phyloP scores from a whole-genome alignment of 805 yeast species.

The Candida sanyiensis region DNA sequence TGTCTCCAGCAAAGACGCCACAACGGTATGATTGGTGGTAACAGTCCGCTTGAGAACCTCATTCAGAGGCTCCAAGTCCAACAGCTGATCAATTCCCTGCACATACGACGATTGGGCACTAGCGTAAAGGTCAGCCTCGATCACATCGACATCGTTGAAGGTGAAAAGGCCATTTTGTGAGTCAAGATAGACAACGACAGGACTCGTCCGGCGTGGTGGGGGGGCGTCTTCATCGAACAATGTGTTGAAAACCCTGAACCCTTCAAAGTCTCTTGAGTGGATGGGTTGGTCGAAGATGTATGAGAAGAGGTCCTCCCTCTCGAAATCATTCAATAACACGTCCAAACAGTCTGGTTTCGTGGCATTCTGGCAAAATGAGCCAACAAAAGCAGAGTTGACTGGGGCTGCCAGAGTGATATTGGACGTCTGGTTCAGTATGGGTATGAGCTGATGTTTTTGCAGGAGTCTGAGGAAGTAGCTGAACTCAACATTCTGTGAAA shows the following conservation, averaged over 20 bases:
- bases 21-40: neutral
- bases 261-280: conserved; percentile 10
- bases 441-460: conserved; percentile 59
- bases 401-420: conserved; percentile 80
- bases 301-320: conserved; percentile 9
- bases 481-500: conserved; percentile 64
- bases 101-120: conserved; percentile 58
- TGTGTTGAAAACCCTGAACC: conserved; percentile 12
- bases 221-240: conserved; percentile 15
- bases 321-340: conserved; percentile 5
- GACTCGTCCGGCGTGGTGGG: conserved; percentile 18
- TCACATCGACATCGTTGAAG: conserved; percentile 43
- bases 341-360: neutral
- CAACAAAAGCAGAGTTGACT: conserved; percentile 65
- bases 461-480: conserved; percentile 54
- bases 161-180: conserved; percentile 19
- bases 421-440: conserved; percentile 48
- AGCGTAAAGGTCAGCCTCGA: conserved; percentile 54
- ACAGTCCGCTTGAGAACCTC: conserved; percentile 26
- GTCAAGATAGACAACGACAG: conserved; percentile 24
- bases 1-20: conserved; percentile 1
- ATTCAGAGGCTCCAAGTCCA: conserved; percentile 35
- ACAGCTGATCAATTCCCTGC: conserved; percentile 51
- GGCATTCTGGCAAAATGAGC: conserved; percentile 6
- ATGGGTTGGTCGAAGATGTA: conserved; percentile 17